A percentile compares a stretch with the other conserved stretches of the same genome.
phyloP scores from a whole-genome alignment of 2,329 filamentous ascomycete genomes.

The Exophiala phaeomuriformis region DNA sequence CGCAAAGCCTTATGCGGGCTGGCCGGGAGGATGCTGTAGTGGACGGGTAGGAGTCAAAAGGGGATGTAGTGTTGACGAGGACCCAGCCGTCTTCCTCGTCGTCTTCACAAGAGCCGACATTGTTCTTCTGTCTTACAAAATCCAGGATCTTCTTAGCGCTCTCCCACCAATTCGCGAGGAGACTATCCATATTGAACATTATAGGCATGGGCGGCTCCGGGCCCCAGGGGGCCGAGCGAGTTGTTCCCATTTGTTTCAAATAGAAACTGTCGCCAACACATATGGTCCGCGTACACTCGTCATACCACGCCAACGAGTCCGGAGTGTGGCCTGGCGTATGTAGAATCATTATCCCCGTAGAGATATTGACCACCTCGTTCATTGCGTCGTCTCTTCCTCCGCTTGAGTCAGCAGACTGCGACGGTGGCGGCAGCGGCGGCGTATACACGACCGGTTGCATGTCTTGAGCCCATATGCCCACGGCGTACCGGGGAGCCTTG shows the following conservation, averaged over 20 bases:
- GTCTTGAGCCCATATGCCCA: slow-evolving; percentile 21
- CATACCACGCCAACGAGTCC: slow-evolving; percentile 26
- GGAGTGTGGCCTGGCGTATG: slow-evolving; percentile 26
- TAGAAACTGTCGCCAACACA: slow-evolving; percentile 26
- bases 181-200: slow-evolving; percentile 19
- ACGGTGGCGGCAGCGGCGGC: background rate
- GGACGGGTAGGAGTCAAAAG: too few species aligned
- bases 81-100: background rate
- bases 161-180: slow-evolving; percentile 14
- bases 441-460: slow-evolving; percentile 5
- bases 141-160: slow-evolving; percentile 13
- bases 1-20: slow-evolving; percentile 16
- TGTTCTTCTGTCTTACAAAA: slow-evolving; percentile 11
- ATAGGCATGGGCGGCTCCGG: slow-evolving; percentile 22
- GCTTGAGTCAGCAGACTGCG: background rate
- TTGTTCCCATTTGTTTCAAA: slow-evolving; percentile 14
- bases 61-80: background rate
- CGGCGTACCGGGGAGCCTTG: slow-evolving; percentile 18
- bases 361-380: background rate
- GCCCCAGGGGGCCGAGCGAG: slow-evolving; percentile 16
- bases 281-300: slow-evolving; percentile 13
- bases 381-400: background rate
- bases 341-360: slow-evolving; percentile 14
- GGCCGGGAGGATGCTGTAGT: background rate
- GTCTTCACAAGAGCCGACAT: slow-evolving; percentile 2